These are phyloP conservation scores for Saccharomycopsis sp. DNA, from an alignment of 805 yeast genomes.

Conservation along the genomic window DNA sequence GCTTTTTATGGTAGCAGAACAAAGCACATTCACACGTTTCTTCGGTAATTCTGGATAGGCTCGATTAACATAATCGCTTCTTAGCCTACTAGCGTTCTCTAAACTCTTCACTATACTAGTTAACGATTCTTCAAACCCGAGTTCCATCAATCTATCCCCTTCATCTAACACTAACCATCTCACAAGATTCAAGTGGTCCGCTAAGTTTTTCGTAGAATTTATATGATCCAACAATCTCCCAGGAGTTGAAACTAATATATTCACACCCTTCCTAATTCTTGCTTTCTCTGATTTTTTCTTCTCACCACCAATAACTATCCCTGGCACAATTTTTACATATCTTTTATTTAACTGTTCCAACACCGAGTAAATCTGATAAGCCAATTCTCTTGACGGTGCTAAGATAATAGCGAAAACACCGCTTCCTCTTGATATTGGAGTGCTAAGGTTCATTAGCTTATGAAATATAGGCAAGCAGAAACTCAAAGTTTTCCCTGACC, in stretches of 20 bases:
- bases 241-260: slow-evolving; percentile 94
- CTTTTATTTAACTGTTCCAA: slow-evolving; percentile 65
- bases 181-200: slow-evolving; percentile 52
- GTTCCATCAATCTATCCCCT: slow-evolving; percentile 92
- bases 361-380: slow-evolving; percentile 81
- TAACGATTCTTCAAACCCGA: slow-evolving; percentile 94
- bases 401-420: slow-evolving; percentile 87
- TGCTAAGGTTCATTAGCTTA: slow-evolving; percentile 51
- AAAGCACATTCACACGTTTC: slow-evolving; percentile 68
- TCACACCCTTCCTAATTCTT: slow-evolving; percentile 89
- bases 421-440: slow-evolving; percentile 45
- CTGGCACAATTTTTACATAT: slow-evolving; percentile 88
- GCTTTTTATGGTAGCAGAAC: slow-evolving; percentile 90
- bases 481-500: slow-evolving; percentile 94
- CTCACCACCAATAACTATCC: slow-evolving; percentile 96
- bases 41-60: slow-evolving; percentile 56
- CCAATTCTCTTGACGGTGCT: slow-evolving; percentile 93
- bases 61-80: slow-evolving; percentile 25
- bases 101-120: slow-evolving; percentile 11
- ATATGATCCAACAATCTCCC: slow-evolving; percentile 94
- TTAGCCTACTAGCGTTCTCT: slow-evolving; percentile 30
- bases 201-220: slow-evolving; percentile 75
- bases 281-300: slow-evolving; percentile 97
- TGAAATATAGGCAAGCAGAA: slow-evolving; percentile 79
- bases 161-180: slow-evolving; percentile 92